These are phyloP conservation scores for Fraxinus xanthoxyloides DNA, from an alignment of 305 asterid genomes.

Conservation along the genomic window DNA sequence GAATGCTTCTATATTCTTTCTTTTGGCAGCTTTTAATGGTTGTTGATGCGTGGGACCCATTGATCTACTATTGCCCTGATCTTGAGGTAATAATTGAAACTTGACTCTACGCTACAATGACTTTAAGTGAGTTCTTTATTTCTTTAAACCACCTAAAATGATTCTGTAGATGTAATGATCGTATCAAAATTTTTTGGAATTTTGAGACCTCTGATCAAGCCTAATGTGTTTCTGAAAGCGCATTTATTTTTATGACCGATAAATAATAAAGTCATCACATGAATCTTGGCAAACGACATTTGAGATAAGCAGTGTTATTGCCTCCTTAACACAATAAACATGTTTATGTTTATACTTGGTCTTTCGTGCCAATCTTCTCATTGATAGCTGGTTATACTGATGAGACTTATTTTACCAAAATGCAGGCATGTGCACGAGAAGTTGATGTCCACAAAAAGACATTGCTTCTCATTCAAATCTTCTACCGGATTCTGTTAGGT, in stretches of 20 bases:
- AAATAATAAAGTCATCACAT: neutral
- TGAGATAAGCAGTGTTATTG: neutral
- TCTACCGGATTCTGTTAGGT: slow-evolving; percentile 70
- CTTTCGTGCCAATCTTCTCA: neutral
- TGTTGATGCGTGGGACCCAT: slow-evolving; percentile 52
- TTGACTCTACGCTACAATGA: neutral
- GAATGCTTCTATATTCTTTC: neutral
- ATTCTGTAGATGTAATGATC: neutral
- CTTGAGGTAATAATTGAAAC: slow-evolving; percentile 38
- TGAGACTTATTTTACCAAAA: slow-evolving; percentile 15
- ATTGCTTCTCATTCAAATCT: slow-evolving; percentile 88
- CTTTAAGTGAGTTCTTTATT: neutral
- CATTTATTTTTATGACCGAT: neutral
- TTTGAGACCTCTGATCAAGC: neutral
- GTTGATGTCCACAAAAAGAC: slow-evolving; percentile 82
- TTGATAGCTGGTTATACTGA: neutral
- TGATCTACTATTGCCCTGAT: slow-evolving; percentile 49
- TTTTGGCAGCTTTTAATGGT: slow-evolving; percentile 47
- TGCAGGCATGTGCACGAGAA: slow-evolving; percentile 83
- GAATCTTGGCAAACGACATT: neutral
- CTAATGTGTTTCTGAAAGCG: too few species aligned
- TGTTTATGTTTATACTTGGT: neutral
- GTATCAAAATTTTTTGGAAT: neutral
- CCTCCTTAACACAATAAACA: neutral
- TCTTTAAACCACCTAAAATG: neutral